Evolutionary conservation across 805 yeast genomes (phyloP).

Genomic region (Candida chilensis): DNA sequence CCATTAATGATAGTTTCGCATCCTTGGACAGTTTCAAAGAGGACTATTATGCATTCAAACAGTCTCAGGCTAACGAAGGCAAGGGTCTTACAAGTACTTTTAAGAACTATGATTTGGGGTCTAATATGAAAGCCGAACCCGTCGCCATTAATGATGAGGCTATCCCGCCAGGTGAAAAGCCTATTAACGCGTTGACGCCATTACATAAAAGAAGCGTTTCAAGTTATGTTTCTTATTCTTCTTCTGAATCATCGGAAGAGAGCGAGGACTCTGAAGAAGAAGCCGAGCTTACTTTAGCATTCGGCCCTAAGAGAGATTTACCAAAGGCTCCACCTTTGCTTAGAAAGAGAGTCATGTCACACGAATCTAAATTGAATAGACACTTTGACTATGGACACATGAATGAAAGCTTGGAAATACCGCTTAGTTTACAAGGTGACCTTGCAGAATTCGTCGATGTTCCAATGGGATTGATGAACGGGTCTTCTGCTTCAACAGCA

Average conservation of each 20-base stretch:
- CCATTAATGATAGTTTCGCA: conserved; percentile 69
- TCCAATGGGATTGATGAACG: conserved; percentile 25
- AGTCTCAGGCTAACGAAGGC: conserved; percentile 6
- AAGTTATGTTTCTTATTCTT: conserved; percentile 5
- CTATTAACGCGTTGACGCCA: too few relatives aligned
- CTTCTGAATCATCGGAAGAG: conserved; percentile 6
- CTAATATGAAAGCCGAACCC: conserved; percentile 19
- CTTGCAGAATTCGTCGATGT: conserved; percentile 28
- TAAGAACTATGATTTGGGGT: conserved; percentile 21
- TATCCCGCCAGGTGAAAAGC: too few relatives aligned
- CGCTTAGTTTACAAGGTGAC: conserved; percentile 19
- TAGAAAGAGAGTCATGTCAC: conserved; percentile 25
- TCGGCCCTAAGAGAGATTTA: conserved; percentile 28
- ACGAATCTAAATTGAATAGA: conserved; percentile 24
- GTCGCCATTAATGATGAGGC: conserved; percentile 1
- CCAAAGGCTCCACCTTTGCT: conserved; percentile 20
- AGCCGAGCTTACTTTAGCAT: conserved; percentile 34
- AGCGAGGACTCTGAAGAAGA: conserved; percentile 28
- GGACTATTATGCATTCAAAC: conserved; percentile 35
- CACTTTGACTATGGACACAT: neutral
- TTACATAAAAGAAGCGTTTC: conserved; percentile 6
- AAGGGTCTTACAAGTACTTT: conserved; percentile 7
- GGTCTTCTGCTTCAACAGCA: conserved; percentile 8
- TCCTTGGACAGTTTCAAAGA: conserved; percentile 64
- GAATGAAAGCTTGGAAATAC: conserved; percentile 9